Percentiles rank a stretch among this genome's conserved stretches.
Conservation (phyloP, 345 rosid species). For the Dimocarpus longan region DNA sequence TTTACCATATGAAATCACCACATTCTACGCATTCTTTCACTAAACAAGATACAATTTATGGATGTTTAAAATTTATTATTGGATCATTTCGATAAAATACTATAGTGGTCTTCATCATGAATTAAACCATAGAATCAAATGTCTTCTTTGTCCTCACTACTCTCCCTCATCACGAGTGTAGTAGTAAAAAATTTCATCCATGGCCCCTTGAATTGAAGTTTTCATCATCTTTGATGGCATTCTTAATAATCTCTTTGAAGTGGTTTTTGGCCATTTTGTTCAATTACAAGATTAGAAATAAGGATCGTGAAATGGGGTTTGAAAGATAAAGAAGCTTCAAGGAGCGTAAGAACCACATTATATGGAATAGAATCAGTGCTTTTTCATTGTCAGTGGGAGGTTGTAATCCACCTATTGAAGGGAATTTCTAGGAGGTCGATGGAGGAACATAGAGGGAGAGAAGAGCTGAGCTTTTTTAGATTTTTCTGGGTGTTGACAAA, state of each 20-base stretch:
- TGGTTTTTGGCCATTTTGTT: slow-evolving; percentile 16
- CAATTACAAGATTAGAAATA: slow-evolving; percentile 20
- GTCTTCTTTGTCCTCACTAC: too few relatives aligned
- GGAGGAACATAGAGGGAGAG: slow-evolving; percentile 38
- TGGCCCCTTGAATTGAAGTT: slow-evolving; percentile 24
- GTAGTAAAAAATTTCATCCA: slow-evolving; percentile 36
- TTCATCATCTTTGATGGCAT: slow-evolving; percentile 21
- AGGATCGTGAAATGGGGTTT: slow-evolving; percentile 33
- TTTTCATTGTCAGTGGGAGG: slow-evolving; percentile 50
- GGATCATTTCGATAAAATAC: too few relatives aligned
- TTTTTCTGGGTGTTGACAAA: slow-evolving; percentile 44
- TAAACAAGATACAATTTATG: too few relatives aligned
- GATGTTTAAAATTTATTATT: too few relatives aligned
- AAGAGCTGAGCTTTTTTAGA: slow-evolving; percentile 32
- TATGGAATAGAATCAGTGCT: slow-evolving; percentile 44
- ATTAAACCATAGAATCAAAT: too few relatives aligned
- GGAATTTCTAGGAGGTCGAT: slow-evolving; percentile 46
- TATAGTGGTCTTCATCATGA: too few relatives aligned
- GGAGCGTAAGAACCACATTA: slow-evolving; percentile 32
- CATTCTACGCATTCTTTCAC: too few relatives aligned
- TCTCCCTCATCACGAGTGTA: slow-evolving; percentile 12
- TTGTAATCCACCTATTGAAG: slow-evolving; percentile 36
- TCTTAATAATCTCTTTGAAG: slow-evolving; percentile 19
- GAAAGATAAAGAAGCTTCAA: slow-evolving; percentile 43
- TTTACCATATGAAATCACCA: too few relatives aligned